These are phyloP conservation scores for Calocybe indica DNA, from an alignment of 768 basidiomycete species.

Conservation along the genomic window DNA sequence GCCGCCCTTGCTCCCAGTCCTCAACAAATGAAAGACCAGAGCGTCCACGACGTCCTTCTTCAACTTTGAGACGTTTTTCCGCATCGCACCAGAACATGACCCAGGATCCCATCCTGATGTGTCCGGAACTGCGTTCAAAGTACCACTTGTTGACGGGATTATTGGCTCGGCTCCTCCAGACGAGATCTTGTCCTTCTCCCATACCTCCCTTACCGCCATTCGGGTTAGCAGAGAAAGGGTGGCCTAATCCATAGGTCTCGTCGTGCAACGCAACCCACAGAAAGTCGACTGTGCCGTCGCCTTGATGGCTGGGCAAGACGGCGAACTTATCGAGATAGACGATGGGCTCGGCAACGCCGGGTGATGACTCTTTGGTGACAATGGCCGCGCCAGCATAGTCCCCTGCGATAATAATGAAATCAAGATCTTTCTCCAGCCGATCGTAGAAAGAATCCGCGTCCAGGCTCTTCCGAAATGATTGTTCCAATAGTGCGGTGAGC, in stretches of 20 bases:
- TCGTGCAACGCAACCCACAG: slow-evolving; percentile 98
- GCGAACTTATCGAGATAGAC: slow-evolving; percentile 99
- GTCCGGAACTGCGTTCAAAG: slow-evolving; percentile 92
- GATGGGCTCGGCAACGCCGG: slow-evolving; percentile 42
- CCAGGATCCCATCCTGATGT: slow-evolving; percentile 82
- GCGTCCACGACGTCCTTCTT: slow-evolving; percentile 58
- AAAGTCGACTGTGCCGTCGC: slow-evolving; percentile 98
- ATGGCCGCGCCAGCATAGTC: slow-evolving; percentile 95
- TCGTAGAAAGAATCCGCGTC: slow-evolving; percentile 71
- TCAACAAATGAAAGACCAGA: slow-evolving; percentile 68
- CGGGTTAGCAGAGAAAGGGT: slow-evolving; percentile 90
- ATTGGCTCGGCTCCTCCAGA: slow-evolving; percentile 90
- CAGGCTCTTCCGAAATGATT: slow-evolving; percentile 74
- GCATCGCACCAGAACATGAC: slow-evolving; percentile 98
- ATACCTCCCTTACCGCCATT: slow-evolving; percentile 89
- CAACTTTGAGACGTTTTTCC: slow-evolving; percentile 74
- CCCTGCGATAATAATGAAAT: slow-evolving; percentile 91
- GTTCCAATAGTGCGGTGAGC: slow-evolving; percentile 79
- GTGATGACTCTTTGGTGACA: slow-evolving; percentile 62
- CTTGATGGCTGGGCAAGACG: slow-evolving; percentile 90
- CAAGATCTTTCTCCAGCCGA: slow-evolving; percentile 70
- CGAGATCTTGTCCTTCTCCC: slow-evolving; percentile 89
- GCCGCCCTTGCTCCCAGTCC: slow-evolving; percentile 68
- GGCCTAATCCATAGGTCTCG: slow-evolving; percentile 94
- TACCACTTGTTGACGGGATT: slow-evolving; percentile 99